Conservation (phyloP, 805 yeast genomes). For the Candida nemodendra region DNA sequence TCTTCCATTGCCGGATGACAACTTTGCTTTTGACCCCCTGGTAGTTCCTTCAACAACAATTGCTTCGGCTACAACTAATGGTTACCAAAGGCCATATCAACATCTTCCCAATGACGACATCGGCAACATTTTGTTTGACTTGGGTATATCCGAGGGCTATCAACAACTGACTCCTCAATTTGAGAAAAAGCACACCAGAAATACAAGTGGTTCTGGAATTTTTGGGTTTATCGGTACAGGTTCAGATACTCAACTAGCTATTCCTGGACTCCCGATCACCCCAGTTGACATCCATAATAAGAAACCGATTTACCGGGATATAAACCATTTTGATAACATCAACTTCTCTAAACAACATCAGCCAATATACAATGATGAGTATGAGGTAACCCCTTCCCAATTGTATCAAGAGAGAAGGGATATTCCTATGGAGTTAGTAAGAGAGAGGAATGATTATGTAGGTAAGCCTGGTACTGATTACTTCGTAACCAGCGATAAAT, state of each 20-base stretch:
- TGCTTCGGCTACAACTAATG: conserved; percentile 8
- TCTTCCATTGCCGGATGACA: conserved; percentile 53
- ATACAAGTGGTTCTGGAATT: conserved; percentile 76
- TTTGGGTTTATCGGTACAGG: conserved; percentile 67
- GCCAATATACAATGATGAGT: conserved; percentile 3
- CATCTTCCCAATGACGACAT: conserved; percentile 24
- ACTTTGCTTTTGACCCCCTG: conserved; percentile 39
- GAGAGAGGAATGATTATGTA: too few species aligned
- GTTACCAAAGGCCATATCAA: conserved; percentile 2
- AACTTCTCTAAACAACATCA: conserved; percentile 17
- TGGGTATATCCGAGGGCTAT: conserved; percentile 35
- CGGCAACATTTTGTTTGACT: conserved; percentile 30
- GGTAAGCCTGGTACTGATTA: too few species aligned
- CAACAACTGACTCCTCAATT: conserved; percentile 6
- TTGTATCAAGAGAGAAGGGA: too few species aligned
- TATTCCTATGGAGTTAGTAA: too few species aligned
- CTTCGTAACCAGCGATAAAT: conserved; percentile 45
- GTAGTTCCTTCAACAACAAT: conserved; percentile 23
- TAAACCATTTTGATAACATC: conserved; percentile 37
- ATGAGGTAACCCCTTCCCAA: too few species aligned
- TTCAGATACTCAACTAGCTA: conserved; percentile 53
- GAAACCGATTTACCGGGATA: conserved; percentile 32
- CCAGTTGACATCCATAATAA: conserved; percentile 24
- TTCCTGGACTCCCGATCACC: conserved; percentile 45
- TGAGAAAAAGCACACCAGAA: conserved; percentile 48